Evolutionary conservation across 768 basidiomycete species (phyloP).

Genomic region (Trametes gibbosa): DNA sequence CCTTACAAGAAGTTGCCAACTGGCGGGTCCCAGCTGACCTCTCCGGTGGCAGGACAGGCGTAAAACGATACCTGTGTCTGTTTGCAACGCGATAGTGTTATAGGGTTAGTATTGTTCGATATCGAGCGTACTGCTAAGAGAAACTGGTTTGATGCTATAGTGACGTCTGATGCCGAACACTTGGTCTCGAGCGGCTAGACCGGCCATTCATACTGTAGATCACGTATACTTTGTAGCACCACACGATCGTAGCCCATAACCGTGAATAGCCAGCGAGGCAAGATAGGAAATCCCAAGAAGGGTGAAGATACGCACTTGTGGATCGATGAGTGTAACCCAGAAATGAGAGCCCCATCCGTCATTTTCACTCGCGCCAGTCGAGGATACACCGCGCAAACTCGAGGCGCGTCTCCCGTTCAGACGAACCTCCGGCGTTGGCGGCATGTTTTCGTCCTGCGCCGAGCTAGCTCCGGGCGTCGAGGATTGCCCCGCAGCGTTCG

Average conservation of each 20-base stretch:
- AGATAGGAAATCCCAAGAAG: slow-evolving; percentile 32
- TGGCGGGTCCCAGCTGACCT: slow-evolving; percentile 93
- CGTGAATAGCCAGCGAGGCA: slow-evolving; percentile 21
- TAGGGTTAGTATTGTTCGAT: too few relatives aligned
- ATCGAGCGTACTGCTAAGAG: too few relatives aligned
- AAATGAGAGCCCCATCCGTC: slow-evolving; percentile 83
- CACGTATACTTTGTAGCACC: too few relatives aligned
- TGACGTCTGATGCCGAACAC: too few relatives aligned
- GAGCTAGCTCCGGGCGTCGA: not conserved
- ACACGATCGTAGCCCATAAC: not conserved
- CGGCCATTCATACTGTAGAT: too few relatives aligned
- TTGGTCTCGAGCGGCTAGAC: too few relatives aligned
- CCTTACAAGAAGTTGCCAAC: slow-evolving; percentile 83
- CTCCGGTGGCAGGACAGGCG: slow-evolving; percentile 89
- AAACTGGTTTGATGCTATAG: too few relatives aligned
- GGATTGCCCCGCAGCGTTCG: not conserved
- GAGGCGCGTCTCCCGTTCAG: slow-evolving; percentile 27
- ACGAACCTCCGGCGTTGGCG: slow-evolving; percentile 27
- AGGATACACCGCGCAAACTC: slow-evolving; percentile 11
- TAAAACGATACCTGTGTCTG: slow-evolving; percentile 68
- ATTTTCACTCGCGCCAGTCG: slow-evolving; percentile 3
- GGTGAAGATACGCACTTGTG: slow-evolving; percentile 56
- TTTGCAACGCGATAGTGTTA: not conserved
- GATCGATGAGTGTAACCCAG: slow-evolving; percentile 93
- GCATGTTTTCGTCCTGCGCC: slow-evolving; percentile 10